Percentiles rank a stretch among this genome's conserved stretches.
Evolutionary conservation across 768 basidiomycete species (phyloP).

Genomic region (Psilocybe cyanescens): DNA sequence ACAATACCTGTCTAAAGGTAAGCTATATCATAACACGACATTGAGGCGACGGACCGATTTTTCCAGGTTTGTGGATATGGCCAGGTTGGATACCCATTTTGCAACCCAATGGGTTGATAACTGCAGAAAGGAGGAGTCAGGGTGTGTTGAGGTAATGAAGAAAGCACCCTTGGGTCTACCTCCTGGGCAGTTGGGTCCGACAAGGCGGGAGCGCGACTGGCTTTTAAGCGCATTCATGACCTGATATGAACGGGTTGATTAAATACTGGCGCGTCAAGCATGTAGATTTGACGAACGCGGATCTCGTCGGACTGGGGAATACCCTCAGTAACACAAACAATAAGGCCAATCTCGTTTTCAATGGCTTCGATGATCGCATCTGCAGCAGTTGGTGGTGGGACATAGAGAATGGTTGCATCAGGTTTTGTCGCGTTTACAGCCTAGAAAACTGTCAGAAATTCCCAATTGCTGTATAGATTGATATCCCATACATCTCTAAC

Average conservation of each 20-base stretch:
- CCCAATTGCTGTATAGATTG: not conserved
- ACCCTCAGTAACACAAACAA: slow-evolving; percentile 98
- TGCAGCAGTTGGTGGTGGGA: slow-evolving; percentile 94
- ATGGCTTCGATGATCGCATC: slow-evolving; percentile 99
- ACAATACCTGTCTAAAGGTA: slow-evolving; percentile 69
- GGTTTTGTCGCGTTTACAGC: slow-evolving; percentile 86
- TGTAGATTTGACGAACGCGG: slow-evolving; percentile 59
- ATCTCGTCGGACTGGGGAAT: slow-evolving; percentile 99
- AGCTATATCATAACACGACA: not conserved
- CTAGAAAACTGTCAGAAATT: slow-evolving; percentile 39
- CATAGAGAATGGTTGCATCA: slow-evolving; percentile 96
- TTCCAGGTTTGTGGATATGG: slow-evolving; percentile 95
- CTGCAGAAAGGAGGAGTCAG: slow-evolving; percentile 30
- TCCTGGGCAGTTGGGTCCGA: slow-evolving; percentile 99
- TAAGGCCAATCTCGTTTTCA: slow-evolving; percentile 95
- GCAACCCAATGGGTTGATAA: slow-evolving; percentile 96
- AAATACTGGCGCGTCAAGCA: not conserved
- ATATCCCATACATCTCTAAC: slow-evolving; percentile 77
- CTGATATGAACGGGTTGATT: slow-evolving; percentile 38
- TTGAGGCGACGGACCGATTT: slow-evolving; percentile 68
- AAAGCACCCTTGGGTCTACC: slow-evolving; percentile 28
- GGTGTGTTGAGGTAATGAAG: not conserved
- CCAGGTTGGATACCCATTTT: slow-evolving; percentile 99
- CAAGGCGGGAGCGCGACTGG: slow-evolving; percentile 93
- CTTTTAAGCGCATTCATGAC: slow-evolving; percentile 93